Conservation (phyloP, 2,329 filamentous ascomycete species). For the Colletotrichum lentis region DNA sequence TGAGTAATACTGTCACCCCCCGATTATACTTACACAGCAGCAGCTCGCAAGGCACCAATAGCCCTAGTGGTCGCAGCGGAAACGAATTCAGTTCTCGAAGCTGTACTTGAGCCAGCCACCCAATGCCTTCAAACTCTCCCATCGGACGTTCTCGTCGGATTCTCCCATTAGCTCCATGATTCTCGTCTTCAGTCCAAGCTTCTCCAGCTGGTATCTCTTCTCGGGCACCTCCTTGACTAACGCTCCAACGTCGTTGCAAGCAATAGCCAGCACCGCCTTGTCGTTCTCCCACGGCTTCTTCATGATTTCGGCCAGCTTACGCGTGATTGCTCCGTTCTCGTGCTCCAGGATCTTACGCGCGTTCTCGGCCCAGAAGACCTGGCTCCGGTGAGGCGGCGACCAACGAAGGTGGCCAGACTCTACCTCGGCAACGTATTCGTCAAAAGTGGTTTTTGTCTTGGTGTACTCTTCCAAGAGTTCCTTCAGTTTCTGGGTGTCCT, state of each 20-base stretch:
- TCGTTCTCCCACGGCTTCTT: conserved; percentile 77
- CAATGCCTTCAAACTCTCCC: conserved; percentile 89
- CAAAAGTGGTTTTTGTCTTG: conserved; percentile 78
- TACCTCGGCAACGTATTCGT: conserved; percentile 89
- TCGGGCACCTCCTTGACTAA: conserved; percentile 91
- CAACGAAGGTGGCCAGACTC: conserved; percentile 87
- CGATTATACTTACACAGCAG: conserved; percentile 33
- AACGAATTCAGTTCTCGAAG: conserved; percentile 54
- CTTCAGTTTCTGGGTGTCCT: conserved; percentile 68
- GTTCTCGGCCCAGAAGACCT: conserved; percentile 91
- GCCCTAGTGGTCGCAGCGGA: conserved; percentile 5
- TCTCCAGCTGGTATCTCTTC: conserved; percentile 81
- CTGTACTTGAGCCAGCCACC: conserved; percentile 72
- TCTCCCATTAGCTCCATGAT: conserved; percentile 96
- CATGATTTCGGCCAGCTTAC: conserved; percentile 86
- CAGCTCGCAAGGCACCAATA: conserved; percentile 4
- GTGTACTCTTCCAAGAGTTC: conserved; percentile 73
- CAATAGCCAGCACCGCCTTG: conserved; percentile 89
- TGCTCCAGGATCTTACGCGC: conserved; percentile 85
- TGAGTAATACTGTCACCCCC: conserved; percentile 26
- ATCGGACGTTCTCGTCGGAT: conserved; percentile 85
- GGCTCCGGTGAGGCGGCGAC: conserved; percentile 89
- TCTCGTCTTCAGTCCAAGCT: conserved; percentile 81
- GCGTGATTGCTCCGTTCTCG: conserved; percentile 79
- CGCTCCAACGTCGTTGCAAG: conserved; percentile 89